phyloP scores from a whole-genome alignment of 495 filamentous ascomycete genomes.

The Bacidia rubella region DNA sequence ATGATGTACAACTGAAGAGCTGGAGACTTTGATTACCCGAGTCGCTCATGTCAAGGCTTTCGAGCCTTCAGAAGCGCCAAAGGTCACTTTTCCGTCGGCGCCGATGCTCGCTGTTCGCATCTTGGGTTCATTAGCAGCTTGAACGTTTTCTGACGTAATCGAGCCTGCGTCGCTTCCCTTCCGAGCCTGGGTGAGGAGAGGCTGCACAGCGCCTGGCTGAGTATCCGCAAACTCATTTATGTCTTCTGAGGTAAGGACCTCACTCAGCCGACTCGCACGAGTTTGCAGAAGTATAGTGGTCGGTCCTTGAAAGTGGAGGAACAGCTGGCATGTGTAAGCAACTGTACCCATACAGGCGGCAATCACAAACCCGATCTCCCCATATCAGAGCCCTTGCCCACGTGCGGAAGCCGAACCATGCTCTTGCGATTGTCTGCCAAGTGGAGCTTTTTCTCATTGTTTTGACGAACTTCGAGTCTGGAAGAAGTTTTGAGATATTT shows the following conservation, averaged over 20 bases:
- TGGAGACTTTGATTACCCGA: too few species aligned
- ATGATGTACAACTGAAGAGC: too few species aligned
- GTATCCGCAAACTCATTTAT: slow-evolving; percentile 76
- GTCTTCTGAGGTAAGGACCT: slow-evolving; percentile 59
- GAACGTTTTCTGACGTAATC: neutral
- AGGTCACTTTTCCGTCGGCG: slow-evolving; percentile 53
- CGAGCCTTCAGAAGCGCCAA: slow-evolving; percentile 27
- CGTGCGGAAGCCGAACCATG: slow-evolving; percentile 54
- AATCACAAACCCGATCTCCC: slow-evolving; percentile 60
- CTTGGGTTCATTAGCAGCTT: slow-evolving; percentile 23
- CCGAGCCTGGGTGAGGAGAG: slow-evolving; percentile 31
- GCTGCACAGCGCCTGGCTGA: slow-evolving; percentile 43
- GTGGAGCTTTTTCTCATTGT: slow-evolving; percentile 52
- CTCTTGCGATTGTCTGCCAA: slow-evolving; percentile 50
- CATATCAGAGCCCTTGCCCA: slow-evolving; percentile 70
- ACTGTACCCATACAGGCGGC: neutral
- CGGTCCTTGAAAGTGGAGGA: slow-evolving; percentile 79
- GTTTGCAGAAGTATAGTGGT: slow-evolving; percentile 75
- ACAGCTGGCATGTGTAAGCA: slow-evolving; percentile 39
- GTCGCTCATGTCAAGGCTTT: neutral
- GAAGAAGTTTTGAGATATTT: slow-evolving; percentile 38
- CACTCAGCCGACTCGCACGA: slow-evolving; percentile 57
- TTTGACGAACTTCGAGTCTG: slow-evolving; percentile 54
- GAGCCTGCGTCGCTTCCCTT: slow-evolving; percentile 7
- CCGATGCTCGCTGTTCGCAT: slow-evolving; percentile 45